These are phyloP conservation scores for Scheffersomyces parashehatae DNA, from an alignment of 1,139 yeast species.

Conservation along the genomic window DNA sequence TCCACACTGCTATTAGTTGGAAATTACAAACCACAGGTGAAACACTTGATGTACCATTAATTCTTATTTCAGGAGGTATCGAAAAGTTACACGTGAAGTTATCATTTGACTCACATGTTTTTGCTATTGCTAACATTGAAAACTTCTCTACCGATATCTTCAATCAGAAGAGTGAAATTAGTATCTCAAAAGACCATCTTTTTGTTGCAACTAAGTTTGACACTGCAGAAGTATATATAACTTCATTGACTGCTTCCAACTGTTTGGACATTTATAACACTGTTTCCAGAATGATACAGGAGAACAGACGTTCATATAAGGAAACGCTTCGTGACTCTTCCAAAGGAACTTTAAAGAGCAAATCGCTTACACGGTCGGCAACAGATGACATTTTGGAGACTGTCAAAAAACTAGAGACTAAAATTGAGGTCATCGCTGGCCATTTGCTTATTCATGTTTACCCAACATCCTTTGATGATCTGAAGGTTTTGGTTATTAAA, in stretches of 20 bases:
- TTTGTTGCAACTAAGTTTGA: conserved; percentile 58
- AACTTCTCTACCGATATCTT: conserved; percentile 57
- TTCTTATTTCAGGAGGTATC: conserved; percentile 61
- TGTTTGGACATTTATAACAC: conserved; percentile 76
- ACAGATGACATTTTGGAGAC: conserved; percentile 37
- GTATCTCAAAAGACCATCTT: conserved; percentile 58
- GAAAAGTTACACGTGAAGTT: conserved; percentile 57
- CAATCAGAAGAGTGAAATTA: conserved; percentile 60
- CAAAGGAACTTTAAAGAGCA: conserved; percentile 12
- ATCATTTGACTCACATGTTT: conserved; percentile 83
- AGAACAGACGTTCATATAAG: conserved; percentile 67
- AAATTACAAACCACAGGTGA: conserved; percentile 38
- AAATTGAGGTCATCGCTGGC: conserved; percentile 61
- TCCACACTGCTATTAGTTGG: conserved; percentile 77
- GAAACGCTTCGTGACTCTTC: conserved; percentile 67
- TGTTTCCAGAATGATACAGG: conserved; percentile 69
- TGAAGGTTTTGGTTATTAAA: conserved; percentile 67
- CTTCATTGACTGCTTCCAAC: conserved; percentile 85
- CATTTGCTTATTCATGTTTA: conserved; percentile 61
- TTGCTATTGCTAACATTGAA: conserved; percentile 60
- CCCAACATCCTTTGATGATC: conserved; percentile 75
- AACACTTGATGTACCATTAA: conserved; percentile 61
- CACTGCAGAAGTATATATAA: conserved; percentile 61
- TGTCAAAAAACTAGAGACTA: conserved; percentile 52
- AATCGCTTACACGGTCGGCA: conserved; percentile 5